Percentiles rank a stretch among this genome's conserved stretches.
These are phyloP conservation scores for Chaetomiaceae sp. DNA, from an alignment of 2,329 filamentous ascomycete genomes.

Conservation along the genomic window DNA sequence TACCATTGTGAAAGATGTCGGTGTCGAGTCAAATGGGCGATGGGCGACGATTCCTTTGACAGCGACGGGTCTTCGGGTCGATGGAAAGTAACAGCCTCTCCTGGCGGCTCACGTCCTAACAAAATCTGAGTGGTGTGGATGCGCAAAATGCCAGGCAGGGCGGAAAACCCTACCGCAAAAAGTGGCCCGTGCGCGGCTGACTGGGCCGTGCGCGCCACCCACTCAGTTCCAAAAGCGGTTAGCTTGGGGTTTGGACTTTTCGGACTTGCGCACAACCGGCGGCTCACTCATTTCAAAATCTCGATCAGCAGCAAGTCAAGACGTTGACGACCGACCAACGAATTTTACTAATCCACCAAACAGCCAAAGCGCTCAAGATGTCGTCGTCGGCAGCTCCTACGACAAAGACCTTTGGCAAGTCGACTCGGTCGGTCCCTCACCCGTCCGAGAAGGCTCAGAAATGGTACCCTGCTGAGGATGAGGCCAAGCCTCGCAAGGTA, in stretches of 20 bases:
- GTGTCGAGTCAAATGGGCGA: constrained; percentile 29
- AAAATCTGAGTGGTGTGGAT: constrained; percentile 29
- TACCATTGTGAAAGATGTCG: constrained; percentile 29
- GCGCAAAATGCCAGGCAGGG: constrained; percentile 28
- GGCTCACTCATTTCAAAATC: constrained; percentile 29
- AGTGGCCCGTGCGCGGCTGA: constrained; percentile 22
- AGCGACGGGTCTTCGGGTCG: constrained; percentile 27
- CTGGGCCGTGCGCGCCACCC: constrained; percentile 13
- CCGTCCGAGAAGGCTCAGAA: constrained; percentile 90
- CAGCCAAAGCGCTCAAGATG: constrained; percentile 52
- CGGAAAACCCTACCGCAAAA: constrained; percentile 29
- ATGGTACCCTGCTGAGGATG: constrained; percentile 97
- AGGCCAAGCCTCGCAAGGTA: constrained; percentile 88
- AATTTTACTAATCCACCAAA: constrained; percentile 30
- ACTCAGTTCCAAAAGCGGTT: constrained; percentile 25
- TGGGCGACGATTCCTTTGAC: constrained; percentile 28
- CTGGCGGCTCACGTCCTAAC: constrained; percentile 23
- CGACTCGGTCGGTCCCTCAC: constrained; percentile 85
- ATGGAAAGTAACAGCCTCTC: constrained; percentile 24
- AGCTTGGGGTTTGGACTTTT: constrained; percentile 30
- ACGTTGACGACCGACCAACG: constrained; percentile 29
- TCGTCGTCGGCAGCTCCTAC: constrained; percentile 66
- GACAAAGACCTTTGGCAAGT: constrained; percentile 97
- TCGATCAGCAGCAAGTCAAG: constrained; percentile 27
- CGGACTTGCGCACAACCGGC: constrained; percentile 28